phyloP scores from a whole-genome alignment of 441 rosid genomes.

The Gossypium lobatum region DNA sequence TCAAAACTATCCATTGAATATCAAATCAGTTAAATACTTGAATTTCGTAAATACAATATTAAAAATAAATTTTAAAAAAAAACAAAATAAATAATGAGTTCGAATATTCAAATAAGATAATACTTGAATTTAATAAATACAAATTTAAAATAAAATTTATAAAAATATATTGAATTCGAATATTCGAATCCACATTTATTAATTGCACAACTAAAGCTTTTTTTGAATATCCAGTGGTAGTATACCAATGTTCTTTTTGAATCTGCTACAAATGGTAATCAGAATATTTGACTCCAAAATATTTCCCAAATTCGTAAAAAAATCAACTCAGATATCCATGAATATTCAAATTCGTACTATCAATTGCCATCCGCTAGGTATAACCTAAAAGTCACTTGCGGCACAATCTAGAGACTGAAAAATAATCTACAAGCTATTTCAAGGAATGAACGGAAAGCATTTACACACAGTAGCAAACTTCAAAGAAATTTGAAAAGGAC shows the following conservation, averaged over 20 bases:
- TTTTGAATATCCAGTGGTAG: not conserved
- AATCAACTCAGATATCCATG: not conserved
- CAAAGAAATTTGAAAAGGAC: constrained; percentile 16
- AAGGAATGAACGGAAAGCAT: not conserved
- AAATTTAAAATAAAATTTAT: too few species aligned
- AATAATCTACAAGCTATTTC: not conserved
- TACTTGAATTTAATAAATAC: too few species aligned
- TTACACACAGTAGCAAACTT: not conserved
- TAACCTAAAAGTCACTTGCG: not conserved
- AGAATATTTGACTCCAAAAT: not conserved
- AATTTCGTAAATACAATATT: too few species aligned
- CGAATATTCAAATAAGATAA: too few species aligned
- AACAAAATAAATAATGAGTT: too few species aligned
- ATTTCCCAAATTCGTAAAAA: too few species aligned
- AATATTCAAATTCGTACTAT: not conserved
- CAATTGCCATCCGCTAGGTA: not conserved
- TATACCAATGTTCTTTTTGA: not conserved
- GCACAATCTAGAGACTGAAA: not conserved
- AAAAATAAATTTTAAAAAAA: too few species aligned
- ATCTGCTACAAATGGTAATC: not conserved
- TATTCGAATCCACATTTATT: not conserved
- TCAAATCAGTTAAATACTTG: too few species aligned
- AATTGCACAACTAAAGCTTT: not conserved
- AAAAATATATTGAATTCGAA: not conserved
- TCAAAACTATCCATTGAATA: too few species aligned